Conservation (phyloP, 140 eudicot species). For the Oenanthe javanica region DNA sequence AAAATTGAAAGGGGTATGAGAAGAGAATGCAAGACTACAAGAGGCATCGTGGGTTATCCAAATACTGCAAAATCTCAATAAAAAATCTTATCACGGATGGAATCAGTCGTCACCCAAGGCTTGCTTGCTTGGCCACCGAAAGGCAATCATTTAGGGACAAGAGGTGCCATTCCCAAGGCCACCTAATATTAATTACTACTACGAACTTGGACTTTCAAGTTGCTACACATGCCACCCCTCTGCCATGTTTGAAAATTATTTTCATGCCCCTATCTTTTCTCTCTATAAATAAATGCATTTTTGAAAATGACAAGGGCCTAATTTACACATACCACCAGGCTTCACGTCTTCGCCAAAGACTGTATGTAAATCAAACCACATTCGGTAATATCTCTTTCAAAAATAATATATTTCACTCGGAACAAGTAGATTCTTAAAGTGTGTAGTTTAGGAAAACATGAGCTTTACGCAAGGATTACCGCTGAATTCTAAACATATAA, state of each 20-base stretch:
- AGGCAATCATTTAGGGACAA: slow-evolving; percentile 14
- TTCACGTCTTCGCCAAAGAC: background rate
- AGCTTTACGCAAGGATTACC: no score
- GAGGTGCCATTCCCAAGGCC: slow-evolving; percentile 16
- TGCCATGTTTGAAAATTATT: background rate
- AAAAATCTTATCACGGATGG: slow-evolving; percentile 6
- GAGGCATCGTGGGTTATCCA: background rate
- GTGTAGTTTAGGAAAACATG: no score
- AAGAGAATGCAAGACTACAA: background rate
- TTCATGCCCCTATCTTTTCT: background rate
- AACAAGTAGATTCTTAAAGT: background rate
- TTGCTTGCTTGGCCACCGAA: slow-evolving; percentile 2
- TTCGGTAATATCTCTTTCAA: background rate
- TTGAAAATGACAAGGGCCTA: background rate
- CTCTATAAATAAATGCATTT: background rate
- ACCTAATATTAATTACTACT: slow-evolving; percentile 2
- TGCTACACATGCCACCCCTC: slow-evolving; percentile 7
- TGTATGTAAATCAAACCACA: background rate
- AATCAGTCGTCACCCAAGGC: background rate
- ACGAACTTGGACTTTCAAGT: slow-evolving; percentile 12
- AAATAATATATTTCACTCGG: background rate
- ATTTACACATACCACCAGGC: background rate
- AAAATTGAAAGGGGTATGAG: no score
- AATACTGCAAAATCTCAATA: slow-evolving; percentile 4
- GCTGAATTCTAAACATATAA: no score